Conservation (phyloP, 192 early-diverging fungal species). For the Coemansia sp. region DNA sequence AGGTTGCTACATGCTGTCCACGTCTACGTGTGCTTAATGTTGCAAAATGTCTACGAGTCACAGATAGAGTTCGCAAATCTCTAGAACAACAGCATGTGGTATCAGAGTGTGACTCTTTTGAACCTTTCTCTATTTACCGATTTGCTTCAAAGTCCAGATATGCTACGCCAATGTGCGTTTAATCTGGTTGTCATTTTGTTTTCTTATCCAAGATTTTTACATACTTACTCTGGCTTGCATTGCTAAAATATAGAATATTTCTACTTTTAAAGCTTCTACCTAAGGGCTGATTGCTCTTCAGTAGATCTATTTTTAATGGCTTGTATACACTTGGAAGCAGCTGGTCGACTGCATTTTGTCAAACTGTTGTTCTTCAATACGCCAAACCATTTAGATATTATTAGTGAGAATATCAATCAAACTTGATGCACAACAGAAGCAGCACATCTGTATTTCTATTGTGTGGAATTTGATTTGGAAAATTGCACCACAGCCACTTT, state of each 20-base stretch:
- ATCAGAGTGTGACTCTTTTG: slow-evolving; percentile 22
- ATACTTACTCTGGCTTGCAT: not conserved
- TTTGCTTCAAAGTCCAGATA: not conserved
- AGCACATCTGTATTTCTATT: not conserved
- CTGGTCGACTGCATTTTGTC: not conserved
- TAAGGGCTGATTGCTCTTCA: not conserved
- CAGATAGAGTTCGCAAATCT: slow-evolving; percentile 14
- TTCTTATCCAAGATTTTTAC: not conserved
- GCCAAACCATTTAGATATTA: not conserved
- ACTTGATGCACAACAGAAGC: not conserved
- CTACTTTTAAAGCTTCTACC: not conserved
- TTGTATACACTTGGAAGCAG: not conserved
- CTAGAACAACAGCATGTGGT: slow-evolving; percentile 20
- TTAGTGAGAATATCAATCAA: not conserved
- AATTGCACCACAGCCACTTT: not conserved
- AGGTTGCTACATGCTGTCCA: slow-evolving; percentile 34
- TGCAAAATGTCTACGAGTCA: slow-evolving; percentile 48
- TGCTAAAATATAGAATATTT: slow-evolving; percentile 5
- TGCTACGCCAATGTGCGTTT: not conserved
- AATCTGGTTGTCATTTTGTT: slow-evolving; percentile 3
- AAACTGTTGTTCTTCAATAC: no score
- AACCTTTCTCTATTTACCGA: slow-evolving; percentile 37
- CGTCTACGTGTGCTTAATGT: slow-evolving; percentile 52
- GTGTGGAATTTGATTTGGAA: not conserved
- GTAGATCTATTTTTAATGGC: no score